Evolutionary conservation across 345 rosid genomes (phyloP).

Genomic region (Arabis hirsuta): DNA sequence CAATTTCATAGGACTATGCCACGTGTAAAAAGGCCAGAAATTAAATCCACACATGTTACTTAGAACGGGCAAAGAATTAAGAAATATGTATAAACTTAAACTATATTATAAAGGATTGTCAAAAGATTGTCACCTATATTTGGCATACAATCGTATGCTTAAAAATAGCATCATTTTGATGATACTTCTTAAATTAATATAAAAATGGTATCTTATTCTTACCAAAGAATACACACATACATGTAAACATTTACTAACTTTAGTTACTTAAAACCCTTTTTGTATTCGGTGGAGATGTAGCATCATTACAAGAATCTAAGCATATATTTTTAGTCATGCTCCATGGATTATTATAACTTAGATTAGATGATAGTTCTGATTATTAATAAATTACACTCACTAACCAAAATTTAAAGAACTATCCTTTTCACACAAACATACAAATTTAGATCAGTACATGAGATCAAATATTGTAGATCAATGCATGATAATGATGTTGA

Average conservation of each 20-base stretch:
- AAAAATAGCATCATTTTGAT: slow-evolving; percentile 34
- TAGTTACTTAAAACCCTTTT: background rate
- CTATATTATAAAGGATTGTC: slow-evolving; percentile 10
- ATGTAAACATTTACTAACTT: slow-evolving; percentile 1
- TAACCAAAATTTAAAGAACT: background rate
- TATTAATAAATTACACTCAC: slow-evolving; percentile 5
- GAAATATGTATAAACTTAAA: background rate
- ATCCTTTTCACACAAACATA: background rate
- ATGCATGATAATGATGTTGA: slow-evolving; percentile 38
- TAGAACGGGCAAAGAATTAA: background rate
- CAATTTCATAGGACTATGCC: slow-evolving; percentile 15
- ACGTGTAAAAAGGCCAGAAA: slow-evolving; percentile 18
- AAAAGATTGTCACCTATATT: slow-evolving; percentile 41
- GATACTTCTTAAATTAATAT: slow-evolving; percentile 22
- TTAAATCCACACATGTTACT: slow-evolving; percentile 28
- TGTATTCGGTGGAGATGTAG: slow-evolving; percentile 42
- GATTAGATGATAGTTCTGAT: background rate
- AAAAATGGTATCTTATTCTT: slow-evolving; percentile 33
- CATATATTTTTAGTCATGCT: slow-evolving; percentile 37
- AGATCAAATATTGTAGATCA: slow-evolving; percentile 16
- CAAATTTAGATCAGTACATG: slow-evolving; percentile 1
- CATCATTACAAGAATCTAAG: slow-evolving; percentile 39
- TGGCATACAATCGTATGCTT: slow-evolving; percentile 46
- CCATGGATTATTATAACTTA: slow-evolving; percentile 29
- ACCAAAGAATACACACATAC: background rate